These are phyloP conservation scores for Aspergillus indologenus DNA, from an alignment of 495 filamentous ascomycete species.

Conservation along the genomic window DNA sequence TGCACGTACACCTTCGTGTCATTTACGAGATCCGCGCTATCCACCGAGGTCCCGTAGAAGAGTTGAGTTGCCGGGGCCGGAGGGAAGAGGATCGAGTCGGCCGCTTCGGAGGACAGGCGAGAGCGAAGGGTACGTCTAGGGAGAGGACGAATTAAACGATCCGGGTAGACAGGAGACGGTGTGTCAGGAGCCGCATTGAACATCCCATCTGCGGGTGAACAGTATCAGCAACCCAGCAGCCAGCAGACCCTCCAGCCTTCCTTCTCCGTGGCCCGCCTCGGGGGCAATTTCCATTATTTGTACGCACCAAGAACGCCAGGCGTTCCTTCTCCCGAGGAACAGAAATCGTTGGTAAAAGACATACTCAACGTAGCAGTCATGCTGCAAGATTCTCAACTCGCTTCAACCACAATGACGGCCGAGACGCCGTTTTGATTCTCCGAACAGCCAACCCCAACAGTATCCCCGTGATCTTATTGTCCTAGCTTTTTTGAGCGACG, in stretches of 20 bases:
- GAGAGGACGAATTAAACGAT: constrained; percentile 88
- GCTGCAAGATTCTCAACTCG: constrained; percentile 32
- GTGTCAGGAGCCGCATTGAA: constrained; percentile 66
- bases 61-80: constrained; percentile 64
- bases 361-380: constrained; percentile 52
- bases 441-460: constrained; percentile 15
- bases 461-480: not conserved
- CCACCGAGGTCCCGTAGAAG: constrained; percentile 69
- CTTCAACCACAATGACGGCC: constrained; percentile 33
- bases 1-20: constrained; percentile 47
- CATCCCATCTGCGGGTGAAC: constrained; percentile 44
- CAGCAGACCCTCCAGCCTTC: constrained; percentile 21
- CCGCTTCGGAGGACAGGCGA: constrained; percentile 77
- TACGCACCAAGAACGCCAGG: constrained; percentile 10
- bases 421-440: constrained; percentile 13
- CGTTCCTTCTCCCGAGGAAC: constrained; percentile 16
- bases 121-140: constrained; percentile 84
- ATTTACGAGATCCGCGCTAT: constrained; percentile 37
- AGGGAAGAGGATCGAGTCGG: constrained; percentile 77
- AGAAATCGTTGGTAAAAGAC: constrained; percentile 32
- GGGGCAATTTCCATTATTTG: constrained; percentile 9
- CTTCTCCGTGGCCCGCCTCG: constrained; percentile 12
- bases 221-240: constrained; percentile 44
- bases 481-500: not conserved
- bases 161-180: constrained; percentile 71